Conservation (phyloP, 2,329 filamentous ascomycete genomes). For the Ilyonectria sp. region DNA sequence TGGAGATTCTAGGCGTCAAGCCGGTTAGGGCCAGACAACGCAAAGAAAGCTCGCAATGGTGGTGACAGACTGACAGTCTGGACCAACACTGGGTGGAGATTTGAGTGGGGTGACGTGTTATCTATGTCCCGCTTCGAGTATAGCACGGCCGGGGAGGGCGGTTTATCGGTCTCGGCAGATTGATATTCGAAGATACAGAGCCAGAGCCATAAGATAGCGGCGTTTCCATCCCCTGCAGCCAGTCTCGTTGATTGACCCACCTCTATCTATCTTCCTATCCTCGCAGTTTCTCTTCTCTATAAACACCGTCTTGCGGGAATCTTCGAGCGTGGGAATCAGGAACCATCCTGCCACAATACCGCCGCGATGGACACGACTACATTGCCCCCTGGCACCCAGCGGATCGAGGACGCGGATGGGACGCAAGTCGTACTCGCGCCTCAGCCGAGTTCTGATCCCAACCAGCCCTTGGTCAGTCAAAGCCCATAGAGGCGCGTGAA, state of each 20-base stretch:
- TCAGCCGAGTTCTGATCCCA: conserved; percentile 38
- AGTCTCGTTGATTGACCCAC: not conserved
- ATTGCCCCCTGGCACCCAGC: conserved; percentile 37
- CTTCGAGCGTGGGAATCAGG: not conserved
- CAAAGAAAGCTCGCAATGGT: not conserved
- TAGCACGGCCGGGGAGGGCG: conserved; percentile 7
- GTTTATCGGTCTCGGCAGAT: not conserved
- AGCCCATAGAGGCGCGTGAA: not conserved
- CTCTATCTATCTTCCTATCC: not conserved
- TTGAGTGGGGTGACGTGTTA: conserved; percentile 15
- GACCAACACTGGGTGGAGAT: not conserved
- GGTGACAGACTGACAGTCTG: not conserved
- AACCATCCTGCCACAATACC: not conserved
- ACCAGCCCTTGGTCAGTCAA: conserved; percentile 36
- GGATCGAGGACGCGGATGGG: conserved; percentile 34
- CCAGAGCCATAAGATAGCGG: not conserved
- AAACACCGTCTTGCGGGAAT: not conserved
- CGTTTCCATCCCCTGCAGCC: not conserved
- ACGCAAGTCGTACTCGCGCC: conserved; percentile 36
- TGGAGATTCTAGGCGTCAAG: not conserved
- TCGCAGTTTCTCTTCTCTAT: not conserved
- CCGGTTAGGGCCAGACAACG: not conserved
- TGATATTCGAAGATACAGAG: not conserved
- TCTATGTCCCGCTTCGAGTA: conserved; percentile 22
- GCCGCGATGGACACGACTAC: conserved; percentile 2